Evolutionary conservation across 805 yeast species (phyloP), one percentile per base, ranked within the genome.

Genomic region (Ogataea neopini): DNA sequence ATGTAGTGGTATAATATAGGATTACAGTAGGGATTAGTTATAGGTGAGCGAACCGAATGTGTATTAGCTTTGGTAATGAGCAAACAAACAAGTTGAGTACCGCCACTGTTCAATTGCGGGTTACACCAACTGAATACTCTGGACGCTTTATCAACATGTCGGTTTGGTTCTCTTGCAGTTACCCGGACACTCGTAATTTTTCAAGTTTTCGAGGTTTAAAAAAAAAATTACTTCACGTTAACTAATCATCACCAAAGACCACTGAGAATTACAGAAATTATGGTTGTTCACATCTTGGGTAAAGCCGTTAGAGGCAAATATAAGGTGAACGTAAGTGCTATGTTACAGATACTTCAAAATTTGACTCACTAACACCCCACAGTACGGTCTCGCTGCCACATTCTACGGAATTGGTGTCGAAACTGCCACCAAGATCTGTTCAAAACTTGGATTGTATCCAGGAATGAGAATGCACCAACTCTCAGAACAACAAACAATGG

Each of bases 401-500:
- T 84, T 94, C 54, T 91, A 87, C 64, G 99, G 98, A 25, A 73
- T 94, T 34, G 97, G 98, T n/a, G 67, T 71, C 39, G 66, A 71
- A 45, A 81, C 86, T 8, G 92, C 97, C 2, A 79, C 79, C 53
- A 73, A 75, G 59, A 74, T 94, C 44, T 90, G 97, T 65, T 83
- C 97, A 33, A 88, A 83, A 63, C 80, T 92, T 18, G 97, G 96
- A 9, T 79, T 94, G 50, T 92, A 91, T 62, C 98, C 98, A 39
- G 75, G 79, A 64, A 91, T 92, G 96, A 81, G 96, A 70, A 85
- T 91, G 87, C 94, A 88, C 65, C 96, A 94, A 68, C 77, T 94
- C 32, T 74, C 86, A 23, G 98, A 94, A 68, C 87, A 89, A 22
- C 96, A 90, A 59, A 76, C 90, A 38, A 77, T 92, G 80, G 81